phyloP scores from a whole-genome alignment of 2,329 filamentous ascomycete genomes.

The Plenodomus biglobosus region DNA sequence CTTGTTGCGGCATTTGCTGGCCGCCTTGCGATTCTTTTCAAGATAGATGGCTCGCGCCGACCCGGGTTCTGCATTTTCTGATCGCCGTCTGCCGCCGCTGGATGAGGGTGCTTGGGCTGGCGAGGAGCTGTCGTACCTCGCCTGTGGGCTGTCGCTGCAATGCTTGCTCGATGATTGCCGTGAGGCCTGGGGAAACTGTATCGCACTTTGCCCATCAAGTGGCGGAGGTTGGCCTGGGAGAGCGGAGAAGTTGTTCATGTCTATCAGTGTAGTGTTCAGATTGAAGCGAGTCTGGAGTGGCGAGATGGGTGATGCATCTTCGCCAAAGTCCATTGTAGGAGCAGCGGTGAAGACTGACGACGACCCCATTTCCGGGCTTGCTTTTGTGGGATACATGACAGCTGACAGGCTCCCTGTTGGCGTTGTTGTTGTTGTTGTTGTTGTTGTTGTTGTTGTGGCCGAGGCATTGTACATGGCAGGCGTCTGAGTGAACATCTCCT shows the following conservation, averaged over 20 bases:
- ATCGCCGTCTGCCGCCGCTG: constrained; percentile 16
- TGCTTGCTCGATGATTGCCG: not conserved
- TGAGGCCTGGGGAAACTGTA: not conserved
- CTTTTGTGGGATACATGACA: no score
- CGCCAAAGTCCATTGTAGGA: no score
- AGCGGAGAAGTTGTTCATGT: not conserved
- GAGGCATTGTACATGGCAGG: not conserved
- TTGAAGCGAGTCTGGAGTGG: not conserved
- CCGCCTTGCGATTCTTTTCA: constrained; percentile 69
- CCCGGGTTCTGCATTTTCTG: constrained; percentile 24
- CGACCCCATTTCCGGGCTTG: no score
- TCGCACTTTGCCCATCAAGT: not conserved
- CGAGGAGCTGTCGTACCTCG: constrained; percentile 1
- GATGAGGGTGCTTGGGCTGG: not conserved
- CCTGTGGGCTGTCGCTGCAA: not conserved
- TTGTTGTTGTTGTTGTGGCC: not conserved
- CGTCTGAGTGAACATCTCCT: not conserved
- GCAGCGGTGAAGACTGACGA: no score
- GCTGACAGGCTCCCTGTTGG: no score
- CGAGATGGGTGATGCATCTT: not conserved
- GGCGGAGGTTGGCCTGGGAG: not conserved
- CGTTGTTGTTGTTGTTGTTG: not conserved
- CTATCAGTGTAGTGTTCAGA: not conserved
- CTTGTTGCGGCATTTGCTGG: constrained; percentile 71
- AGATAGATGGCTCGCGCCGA: constrained; percentile 47